Evolutionary conservation across 768 basidiomycete species (phyloP), one percentile per base, ranked within the genome.

Genomic region (Pleurotus eryngii): DNA sequence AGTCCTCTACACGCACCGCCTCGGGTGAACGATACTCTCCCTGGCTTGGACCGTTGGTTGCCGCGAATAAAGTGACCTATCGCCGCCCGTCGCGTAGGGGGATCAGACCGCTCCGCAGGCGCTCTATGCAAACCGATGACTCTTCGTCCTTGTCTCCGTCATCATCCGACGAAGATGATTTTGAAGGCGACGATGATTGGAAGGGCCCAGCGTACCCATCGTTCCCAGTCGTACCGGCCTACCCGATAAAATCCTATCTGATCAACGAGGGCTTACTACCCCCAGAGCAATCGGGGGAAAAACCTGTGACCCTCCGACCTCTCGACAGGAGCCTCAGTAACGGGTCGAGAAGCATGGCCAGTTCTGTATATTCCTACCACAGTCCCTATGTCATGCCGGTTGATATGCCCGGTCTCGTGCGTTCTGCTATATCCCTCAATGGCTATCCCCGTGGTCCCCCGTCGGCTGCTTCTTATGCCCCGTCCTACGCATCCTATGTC

Each of bases 121-220:
- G 6, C 12, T 42, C 55, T 3, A 40, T 45, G 17, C 42, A 42
- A n/a, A 46, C 42, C 14, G 43, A 56, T 24, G 27, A 24, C 14
- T 56, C 55, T 17, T 56, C 55, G 4, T 56, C 55, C n/a, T 46
- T 37, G 24, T 46, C 42, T 12, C 27, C 24, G n/a, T 49, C 55
- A 17, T 56, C 55, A 12, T 45, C 40, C n/a, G 55, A 56, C 22
- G 55, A 56, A n/a, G 55, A 56, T 24, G 51, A 54, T 54, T 18
- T 15, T 15, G 37, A 40, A 11, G 35, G 22, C 8, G 37, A 54
- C 18, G 51, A 50, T n/a, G n/a, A 50, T 50, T 50, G 30, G 26
- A 26, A 50, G n/a, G 30, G 30, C 49, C 49, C 51, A 9, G 18
- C 37, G 18, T 54, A 54, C 37, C 51, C 51, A n/a, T 6, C 11